These are phyloP conservation scores for Solanum tarapatanum DNA, from an alignment of 257 asterid species.

Conservation along the genomic window DNA sequence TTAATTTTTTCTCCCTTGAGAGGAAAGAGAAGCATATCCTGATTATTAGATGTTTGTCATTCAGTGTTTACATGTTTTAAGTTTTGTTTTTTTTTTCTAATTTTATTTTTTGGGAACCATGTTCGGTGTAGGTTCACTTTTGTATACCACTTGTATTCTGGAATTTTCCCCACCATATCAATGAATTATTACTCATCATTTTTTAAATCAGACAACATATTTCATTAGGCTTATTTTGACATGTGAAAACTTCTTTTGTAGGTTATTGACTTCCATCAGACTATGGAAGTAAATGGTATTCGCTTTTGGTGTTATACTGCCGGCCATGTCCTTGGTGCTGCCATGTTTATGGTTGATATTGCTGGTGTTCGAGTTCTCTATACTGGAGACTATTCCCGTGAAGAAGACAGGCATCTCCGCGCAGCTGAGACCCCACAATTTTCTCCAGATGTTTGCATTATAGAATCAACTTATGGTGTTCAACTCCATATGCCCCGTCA, in stretches of 20 bases:
- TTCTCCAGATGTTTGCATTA: constrained; percentile 92
- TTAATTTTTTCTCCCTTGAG: neutral
- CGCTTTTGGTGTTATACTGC: constrained; percentile 99
- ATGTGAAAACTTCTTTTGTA: constrained; percentile 15
- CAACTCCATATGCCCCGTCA: constrained; percentile 84
- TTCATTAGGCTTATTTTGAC: neutral
- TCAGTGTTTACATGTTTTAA: neutral
- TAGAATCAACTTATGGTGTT: constrained; percentile 95
- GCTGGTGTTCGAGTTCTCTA: constrained; percentile 96
- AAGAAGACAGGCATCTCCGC: constrained; percentile 94
- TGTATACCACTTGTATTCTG: neutral
- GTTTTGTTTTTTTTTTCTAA: neutral
- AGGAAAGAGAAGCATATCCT: neutral
- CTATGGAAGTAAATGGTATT: constrained; percentile 83
- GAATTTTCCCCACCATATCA: neutral
- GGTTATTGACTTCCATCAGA: constrained; percentile 99
- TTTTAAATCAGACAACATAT: neutral
- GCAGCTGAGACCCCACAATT: constrained; percentile 94
- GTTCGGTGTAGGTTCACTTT: neutral
- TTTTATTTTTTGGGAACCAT: neutral
- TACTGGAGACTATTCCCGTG: constrained; percentile 96
- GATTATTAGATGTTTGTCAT: neutral
- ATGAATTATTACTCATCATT: neutral
- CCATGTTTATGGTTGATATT: constrained; percentile 99
- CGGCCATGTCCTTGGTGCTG: constrained; percentile 99